These are phyloP conservation scores for Solanum etuberosum DNA, from an alignment of 257 asterid species.

Conservation along the genomic window DNA sequence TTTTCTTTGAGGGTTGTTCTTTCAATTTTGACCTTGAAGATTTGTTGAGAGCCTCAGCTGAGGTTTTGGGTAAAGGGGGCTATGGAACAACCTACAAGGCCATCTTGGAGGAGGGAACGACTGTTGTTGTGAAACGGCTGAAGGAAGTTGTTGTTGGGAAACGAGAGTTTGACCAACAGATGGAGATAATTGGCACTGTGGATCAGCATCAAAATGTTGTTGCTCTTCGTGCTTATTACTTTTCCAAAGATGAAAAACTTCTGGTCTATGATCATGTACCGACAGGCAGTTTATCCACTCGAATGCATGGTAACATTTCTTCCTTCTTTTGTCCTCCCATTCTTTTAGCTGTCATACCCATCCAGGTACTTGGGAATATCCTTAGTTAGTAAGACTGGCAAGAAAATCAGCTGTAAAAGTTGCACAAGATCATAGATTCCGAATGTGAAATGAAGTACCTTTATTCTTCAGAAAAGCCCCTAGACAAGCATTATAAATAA, in stretches of 20 bases:
- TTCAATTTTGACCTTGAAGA: conserved; percentile 58
- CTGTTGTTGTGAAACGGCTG: conserved; percentile 57
- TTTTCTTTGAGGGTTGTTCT: conserved; percentile 38
- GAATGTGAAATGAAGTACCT: not conserved
- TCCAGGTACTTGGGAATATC: not conserved
- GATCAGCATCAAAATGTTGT: conserved; percentile 43
- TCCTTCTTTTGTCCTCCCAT: not conserved
- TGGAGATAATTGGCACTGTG: conserved; percentile 40
- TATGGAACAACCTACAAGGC: conserved; percentile 64
- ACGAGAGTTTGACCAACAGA: conserved; percentile 59
- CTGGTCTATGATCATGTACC: conserved; percentile 37
- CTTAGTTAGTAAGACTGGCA: not conserved
- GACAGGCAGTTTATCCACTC: conserved; percentile 48
- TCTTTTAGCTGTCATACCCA: not conserved
- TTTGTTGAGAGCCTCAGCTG: conserved; percentile 69
- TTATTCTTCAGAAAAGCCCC: not conserved
- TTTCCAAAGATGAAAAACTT: conserved; percentile 64
- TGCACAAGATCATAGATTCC: not conserved
- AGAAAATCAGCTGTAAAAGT: not conserved
- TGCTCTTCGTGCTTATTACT: conserved; percentile 56
- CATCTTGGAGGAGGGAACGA: conserved; percentile 51
- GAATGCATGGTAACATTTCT: conserved; percentile 38
- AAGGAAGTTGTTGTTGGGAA: conserved; percentile 43
- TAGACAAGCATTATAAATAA: not conserved
- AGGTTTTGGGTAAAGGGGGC: conserved; percentile 65